A percentile compares a stretch with the other conserved stretches of the same genome.
These are phyloP conservation scores for Auriscalpium orientale DNA, from an alignment of 768 basidiomycete genomes.

Conservation along the genomic window DNA sequence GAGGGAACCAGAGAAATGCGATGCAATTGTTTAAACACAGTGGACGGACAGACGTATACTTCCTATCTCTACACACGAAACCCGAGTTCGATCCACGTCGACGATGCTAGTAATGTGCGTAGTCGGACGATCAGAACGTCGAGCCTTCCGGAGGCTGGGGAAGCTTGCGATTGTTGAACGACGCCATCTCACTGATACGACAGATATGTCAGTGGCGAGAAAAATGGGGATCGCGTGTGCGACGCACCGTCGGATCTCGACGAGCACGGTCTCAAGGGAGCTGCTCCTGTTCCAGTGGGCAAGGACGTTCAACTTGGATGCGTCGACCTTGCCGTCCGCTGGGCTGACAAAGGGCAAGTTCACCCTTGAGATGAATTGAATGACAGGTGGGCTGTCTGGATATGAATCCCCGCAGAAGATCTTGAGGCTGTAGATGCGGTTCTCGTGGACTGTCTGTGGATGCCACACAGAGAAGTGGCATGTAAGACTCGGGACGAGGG, in stretches of 20 bases:
- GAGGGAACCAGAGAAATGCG: no score
- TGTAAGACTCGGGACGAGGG: not conserved
- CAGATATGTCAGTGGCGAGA: not conserved
- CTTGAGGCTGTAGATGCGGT: slow-evolving; percentile 93
- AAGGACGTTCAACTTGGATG: slow-evolving; percentile 62
- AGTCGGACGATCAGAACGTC: slow-evolving; percentile 37
- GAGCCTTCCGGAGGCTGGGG: slow-evolving; percentile 92
- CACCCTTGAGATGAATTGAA: slow-evolving; percentile 84
- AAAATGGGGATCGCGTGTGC: not conserved
- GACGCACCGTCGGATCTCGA: slow-evolving; percentile 85
- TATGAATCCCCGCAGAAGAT: slow-evolving; percentile 75
- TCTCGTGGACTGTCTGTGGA: slow-evolving; percentile 89
- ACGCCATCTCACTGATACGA: slow-evolving; percentile 80
- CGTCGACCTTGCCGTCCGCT: slow-evolving; percentile 71
- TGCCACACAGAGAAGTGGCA: slow-evolving; percentile 8
- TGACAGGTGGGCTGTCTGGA: slow-evolving; percentile 69
- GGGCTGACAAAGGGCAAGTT: slow-evolving; percentile 89
- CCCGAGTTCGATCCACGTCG: no score
- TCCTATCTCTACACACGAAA: no score
- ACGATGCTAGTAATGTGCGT: not conserved
- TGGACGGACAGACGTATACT: no score
- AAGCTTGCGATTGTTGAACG: slow-evolving; percentile 84
- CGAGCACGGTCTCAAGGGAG: slow-evolving; percentile 83
- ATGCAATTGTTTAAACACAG: no score
- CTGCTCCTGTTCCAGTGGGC: slow-evolving; percentile 64